Percentiles rank a stretch among this genome's conserved stretches.
These are phyloP conservation scores for Boletus semigastroideus DNA, from an alignment of 1,284 basidiomycete species.

Conservation along the genomic window DNA sequence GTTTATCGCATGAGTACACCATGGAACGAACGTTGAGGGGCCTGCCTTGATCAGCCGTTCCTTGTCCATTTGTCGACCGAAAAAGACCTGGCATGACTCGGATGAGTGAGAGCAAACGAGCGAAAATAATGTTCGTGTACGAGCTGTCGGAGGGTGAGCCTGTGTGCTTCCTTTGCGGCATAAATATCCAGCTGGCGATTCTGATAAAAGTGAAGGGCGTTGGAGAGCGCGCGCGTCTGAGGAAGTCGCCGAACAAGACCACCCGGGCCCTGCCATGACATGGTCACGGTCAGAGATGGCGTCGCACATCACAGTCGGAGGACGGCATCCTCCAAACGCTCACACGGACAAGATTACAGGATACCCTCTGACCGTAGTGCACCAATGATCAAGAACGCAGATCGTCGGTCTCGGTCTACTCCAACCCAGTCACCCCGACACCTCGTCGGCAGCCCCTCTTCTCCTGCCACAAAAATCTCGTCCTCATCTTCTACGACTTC, in stretches of 20 bases:
- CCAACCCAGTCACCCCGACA: constrained; percentile 69
- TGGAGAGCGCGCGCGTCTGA: constrained; percentile 40
- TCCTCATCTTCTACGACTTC: constrained; percentile 33
- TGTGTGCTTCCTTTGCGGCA: constrained; percentile 72
- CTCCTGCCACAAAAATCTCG: constrained; percentile 53
- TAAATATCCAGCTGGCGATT: constrained; percentile 83
- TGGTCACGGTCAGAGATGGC: constrained; percentile 17
- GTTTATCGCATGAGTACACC: neutral
- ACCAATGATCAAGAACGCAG: constrained; percentile 74
- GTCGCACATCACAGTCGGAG: neutral
- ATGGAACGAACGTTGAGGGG: neutral
- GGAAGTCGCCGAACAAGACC: constrained; percentile 8
- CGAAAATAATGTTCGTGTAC: constrained; percentile 43
- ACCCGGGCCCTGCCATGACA: constrained; percentile 23
- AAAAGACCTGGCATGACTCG: constrained; percentile 53
- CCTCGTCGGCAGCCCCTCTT: constrained; percentile 47
- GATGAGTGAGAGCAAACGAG: constrained; percentile 6
- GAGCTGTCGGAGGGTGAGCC: constrained; percentile 79
- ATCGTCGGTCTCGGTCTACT: constrained; percentile 70
- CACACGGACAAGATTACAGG: constrained; percentile 41
- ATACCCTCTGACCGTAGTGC: constrained; percentile 70
- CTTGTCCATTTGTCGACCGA: constrained; percentile 74
- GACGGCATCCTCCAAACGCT: neutral
- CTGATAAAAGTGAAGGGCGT: constrained; percentile 76
- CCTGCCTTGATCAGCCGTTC: constrained; percentile 70